Percentiles rank a stretch among this genome's conserved stretches.
Evolutionary conservation across 768 basidiomycete genomes (phyloP).

Genomic region (Auricularia auricula-judae): DNA sequence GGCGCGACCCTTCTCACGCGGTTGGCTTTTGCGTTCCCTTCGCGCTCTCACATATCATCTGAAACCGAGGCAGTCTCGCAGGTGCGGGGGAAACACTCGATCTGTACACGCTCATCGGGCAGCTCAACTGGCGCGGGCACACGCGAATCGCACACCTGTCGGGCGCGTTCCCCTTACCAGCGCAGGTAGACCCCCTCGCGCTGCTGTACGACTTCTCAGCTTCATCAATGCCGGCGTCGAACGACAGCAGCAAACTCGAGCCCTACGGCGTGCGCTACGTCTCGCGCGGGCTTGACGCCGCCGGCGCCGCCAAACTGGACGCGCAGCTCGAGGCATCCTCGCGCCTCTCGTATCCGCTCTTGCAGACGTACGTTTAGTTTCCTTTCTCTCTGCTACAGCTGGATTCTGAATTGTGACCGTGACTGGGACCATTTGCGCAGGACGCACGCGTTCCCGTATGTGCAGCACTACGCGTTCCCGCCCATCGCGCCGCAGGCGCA

Average conservation of each 20-base stretch:
- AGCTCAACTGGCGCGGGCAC: constrained; percentile 42
- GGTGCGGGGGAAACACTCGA: constrained; percentile 19
- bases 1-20: constrained; percentile 48
- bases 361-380: background rate
- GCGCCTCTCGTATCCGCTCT: background rate
- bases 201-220: background rate
- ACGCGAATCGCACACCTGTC: constrained; percentile 45
- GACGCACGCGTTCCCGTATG: background rate
- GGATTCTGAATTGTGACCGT: background rate
- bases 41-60: background rate
- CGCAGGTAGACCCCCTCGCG: background rate
- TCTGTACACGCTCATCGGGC: constrained; percentile 33
- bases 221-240: background rate
- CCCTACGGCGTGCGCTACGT: background rate
- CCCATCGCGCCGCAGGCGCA: background rate
- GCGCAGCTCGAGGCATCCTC: background rate
- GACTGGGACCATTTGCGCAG: background rate
- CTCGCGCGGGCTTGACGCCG: background rate
- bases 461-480: background rate
- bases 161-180: constrained; percentile 39
- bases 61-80: background rate
- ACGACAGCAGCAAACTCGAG: background rate
- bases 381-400: background rate
- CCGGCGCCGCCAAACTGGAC: background rate
- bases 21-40: constrained; percentile 19